Conservation (phyloP, 169 alveolate genomes). For the Babesia divergens region DNA sequence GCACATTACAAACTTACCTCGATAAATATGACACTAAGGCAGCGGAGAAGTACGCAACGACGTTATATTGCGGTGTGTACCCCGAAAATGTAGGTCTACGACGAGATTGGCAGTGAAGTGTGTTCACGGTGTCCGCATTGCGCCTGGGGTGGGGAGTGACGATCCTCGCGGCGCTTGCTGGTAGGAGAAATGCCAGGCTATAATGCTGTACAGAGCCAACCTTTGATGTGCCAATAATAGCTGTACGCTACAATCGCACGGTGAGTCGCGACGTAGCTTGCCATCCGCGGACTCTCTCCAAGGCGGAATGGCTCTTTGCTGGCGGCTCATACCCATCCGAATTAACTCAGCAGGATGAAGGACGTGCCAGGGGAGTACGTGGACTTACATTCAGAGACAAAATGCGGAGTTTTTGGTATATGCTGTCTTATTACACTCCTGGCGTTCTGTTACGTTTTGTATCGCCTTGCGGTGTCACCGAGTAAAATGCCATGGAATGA, state of each 20-base stretch:
- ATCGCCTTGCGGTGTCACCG: conserved; percentile 39
- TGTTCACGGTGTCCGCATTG: not conserved
- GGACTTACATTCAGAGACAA: conserved; percentile 17
- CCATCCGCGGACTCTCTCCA: not conserved
- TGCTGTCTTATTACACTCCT: conserved; percentile 50
- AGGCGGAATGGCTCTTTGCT: not conserved
- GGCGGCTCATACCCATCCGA: not conserved
- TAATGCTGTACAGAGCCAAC: not conserved
- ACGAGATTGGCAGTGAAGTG: not conserved
- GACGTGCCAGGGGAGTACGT: conserved; percentile 9
- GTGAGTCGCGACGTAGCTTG: not conserved
- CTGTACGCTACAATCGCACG: conserved; percentile 5
- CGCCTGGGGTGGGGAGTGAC: conserved; percentile 40
- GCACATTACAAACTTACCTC: conserved; percentile 21
- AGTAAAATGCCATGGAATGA: conserved; percentile 47
- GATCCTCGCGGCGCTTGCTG: conserved; percentile 13
- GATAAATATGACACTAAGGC: not conserved
- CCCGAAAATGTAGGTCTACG: not conserved
- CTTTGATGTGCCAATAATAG: not conserved
- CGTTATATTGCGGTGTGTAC: not conserved
- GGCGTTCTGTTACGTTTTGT: conserved; percentile 35
- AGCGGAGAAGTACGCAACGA: conserved; percentile 1
- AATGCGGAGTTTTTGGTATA: conserved; percentile 39
- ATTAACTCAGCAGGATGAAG: not conserved
- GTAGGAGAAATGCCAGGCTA: not conserved